phyloP scores from a whole-genome alignment of 31 red algal genomes.

The Endocladia muricata region DNA sequence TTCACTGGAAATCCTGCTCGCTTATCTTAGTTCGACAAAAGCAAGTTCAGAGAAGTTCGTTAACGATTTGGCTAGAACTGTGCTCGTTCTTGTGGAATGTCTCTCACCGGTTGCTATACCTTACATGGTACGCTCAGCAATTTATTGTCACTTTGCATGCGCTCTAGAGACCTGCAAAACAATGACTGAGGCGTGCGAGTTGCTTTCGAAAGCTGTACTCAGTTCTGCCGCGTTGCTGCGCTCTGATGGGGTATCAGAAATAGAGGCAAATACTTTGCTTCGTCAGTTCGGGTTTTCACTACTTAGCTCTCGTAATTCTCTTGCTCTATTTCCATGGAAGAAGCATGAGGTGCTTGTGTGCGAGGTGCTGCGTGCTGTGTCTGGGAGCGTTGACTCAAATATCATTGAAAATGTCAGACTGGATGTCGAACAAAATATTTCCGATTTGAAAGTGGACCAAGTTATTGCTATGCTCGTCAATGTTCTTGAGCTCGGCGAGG shows the following conservation, averaged over 20 bases:
- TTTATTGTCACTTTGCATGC: not conserved
- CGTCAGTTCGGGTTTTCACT: not conserved
- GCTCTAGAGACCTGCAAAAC: not conserved
- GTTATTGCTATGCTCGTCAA: not conserved
- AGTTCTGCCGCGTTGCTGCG: not conserved
- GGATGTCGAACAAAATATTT: not conserved
- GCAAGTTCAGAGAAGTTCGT: not conserved
- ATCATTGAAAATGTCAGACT: not conserved
- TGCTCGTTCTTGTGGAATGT: no score
- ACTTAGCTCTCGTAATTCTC: not conserved
- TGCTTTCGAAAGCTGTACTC: not conserved
- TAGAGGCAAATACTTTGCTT: not conserved
- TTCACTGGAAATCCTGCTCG: not conserved
- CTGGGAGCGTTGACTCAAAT: not conserved
- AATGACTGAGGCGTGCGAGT: not conserved
- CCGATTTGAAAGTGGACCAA: not conserved
- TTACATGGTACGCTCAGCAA: not conserved
- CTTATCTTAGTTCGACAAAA: not conserved
- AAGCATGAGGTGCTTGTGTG: not conserved
- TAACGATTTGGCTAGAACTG: not conserved
- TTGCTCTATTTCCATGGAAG: not conserved
- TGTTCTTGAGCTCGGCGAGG: not conserved
- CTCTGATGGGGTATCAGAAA: not conserved
- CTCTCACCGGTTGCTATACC: not conserved
- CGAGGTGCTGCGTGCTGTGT: not conserved